phyloP scores from a whole-genome alignment of 2,329 filamentous ascomycete genomes.

The Endothia cerciana region DNA sequence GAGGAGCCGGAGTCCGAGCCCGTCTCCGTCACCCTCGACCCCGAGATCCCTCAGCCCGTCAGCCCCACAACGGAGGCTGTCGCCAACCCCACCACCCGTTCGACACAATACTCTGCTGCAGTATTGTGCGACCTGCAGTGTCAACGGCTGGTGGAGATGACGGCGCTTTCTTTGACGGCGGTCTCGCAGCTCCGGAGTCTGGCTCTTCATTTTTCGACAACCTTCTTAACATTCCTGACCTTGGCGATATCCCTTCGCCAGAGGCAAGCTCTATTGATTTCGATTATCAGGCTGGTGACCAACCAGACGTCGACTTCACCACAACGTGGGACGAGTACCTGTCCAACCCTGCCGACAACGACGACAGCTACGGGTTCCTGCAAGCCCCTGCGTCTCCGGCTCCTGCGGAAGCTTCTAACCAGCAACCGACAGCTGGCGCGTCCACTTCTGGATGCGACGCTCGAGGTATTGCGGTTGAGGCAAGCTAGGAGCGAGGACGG shows the following conservation, averaged over 20 bases:
- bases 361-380: conserved; percentile 53
- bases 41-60: conserved; percentile 33
- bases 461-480: conserved; percentile 70
- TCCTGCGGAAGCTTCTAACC: conserved; percentile 69
- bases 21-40: conserved; percentile 35
- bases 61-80: conserved; percentile 33
- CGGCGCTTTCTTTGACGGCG: conserved; percentile 45
- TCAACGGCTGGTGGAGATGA: conserved; percentile 75
- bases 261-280: conserved; percentile 66
- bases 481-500: conserved; percentile 24
- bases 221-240: conserved; percentile 50
- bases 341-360: conserved; percentile 49
- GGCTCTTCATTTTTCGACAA: conserved; percentile 63
- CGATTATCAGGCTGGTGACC: conserved; percentile 69
- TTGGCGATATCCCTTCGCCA: conserved; percentile 61
- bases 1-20: conserved; percentile 43
- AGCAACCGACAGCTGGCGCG: conserved; percentile 75
- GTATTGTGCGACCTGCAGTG: conserved; percentile 99
- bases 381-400: conserved; percentile 63
- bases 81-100: conserved; percentile 67
- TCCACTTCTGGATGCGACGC: conserved; percentile 74
- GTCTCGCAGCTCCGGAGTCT: conserved; percentile 58
- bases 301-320: conserved; percentile 35
- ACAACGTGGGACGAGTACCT: conserved; percentile 46
- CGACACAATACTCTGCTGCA: conserved; percentile 99